Evolutionary conservation across 345 rosid species (phyloP).

Genomic region (Gossypium thurberi): DNA sequence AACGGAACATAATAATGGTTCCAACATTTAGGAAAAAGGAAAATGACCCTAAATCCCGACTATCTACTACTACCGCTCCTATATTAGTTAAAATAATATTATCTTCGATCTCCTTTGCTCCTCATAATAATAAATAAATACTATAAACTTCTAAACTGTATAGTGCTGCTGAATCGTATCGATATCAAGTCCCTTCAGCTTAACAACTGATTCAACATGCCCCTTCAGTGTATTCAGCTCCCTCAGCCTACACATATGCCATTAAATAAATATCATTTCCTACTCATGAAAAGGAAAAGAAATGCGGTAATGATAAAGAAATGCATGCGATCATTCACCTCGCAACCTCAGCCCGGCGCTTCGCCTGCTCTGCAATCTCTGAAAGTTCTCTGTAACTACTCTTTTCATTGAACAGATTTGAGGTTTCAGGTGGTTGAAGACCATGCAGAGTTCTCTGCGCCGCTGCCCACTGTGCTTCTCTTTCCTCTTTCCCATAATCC

Average conservation of each 20-base stretch:
- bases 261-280: neutral
- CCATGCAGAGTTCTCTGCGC: constrained; percentile 93
- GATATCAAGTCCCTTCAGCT: constrained; percentile 80
- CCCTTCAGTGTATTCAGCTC: constrained; percentile 69
- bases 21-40: neutral
- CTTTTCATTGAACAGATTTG: constrained; percentile 46
- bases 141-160: constrained; percentile 32
- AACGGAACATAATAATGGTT: neutral
- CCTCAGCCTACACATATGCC: constrained; percentile 45
- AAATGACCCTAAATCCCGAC: neutral
- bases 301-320: neutral
- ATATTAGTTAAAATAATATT: too few relatives aligned
- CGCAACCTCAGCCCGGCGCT: constrained; percentile 91
- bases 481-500: constrained; percentile 83
- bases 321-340: constrained; percentile 36
- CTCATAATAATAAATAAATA: too few relatives aligned
- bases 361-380: constrained; percentile 97
- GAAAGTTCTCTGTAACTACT: constrained; percentile 70
- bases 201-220: constrained; percentile 83
- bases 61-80: too few relatives aligned
- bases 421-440: constrained; percentile 64
- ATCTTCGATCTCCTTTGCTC: too few relatives aligned
- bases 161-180: constrained; percentile 79
- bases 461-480: constrained; percentile 94
- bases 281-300: neutral